Evolutionary conservation across 352 stramenopile species (phyloP), one percentile per base, ranked within the genome.

Genomic region (Aphanomyces astaci): DNA sequence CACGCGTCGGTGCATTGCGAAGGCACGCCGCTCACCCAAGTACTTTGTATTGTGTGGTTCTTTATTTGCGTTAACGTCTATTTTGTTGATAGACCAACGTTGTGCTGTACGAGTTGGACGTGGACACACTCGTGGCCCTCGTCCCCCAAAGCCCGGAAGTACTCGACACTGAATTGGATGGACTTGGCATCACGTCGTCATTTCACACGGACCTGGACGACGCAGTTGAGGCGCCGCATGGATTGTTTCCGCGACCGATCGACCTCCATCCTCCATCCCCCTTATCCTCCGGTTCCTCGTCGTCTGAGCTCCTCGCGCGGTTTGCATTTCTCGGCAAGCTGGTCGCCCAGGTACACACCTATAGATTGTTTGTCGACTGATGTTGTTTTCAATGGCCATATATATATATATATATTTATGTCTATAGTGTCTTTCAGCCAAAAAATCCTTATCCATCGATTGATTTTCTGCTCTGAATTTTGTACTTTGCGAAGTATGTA

Each of bases 321-420:
- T 92, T 90, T 67, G 77, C 74, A n/a, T 92, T 92, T 40, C 69
- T 92, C 17, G 84, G 84, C 3, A 78, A 74, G 1, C 87, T 92
- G 55, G 75, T 92, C 1, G 80, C 76, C 0, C 84, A 92, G 70
- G 56, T 65, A 40, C 4, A 31, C 10, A 7, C 9, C 52, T 24
- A 7, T 43, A 43, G 36, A 43, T n/a, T n/a, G n/a, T n/a, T n/a
- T n/a, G n/a, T n/a, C n/a, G n/a, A n/a, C n/a, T n/a, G n/a, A n/a
- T n/a, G n/a, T n/a, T n/a, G n/a, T n/a, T n/a, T n/a, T n/a, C n/a
- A n/a, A n/a, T n/a, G n/a, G n/a, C n/a, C n/a, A n/a, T n/a, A n/a
- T n/a, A n/a, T n/a, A n/a, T n/a, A n/a, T n/a, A n/a, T n/a, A n/a
- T n/a, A n/a, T n/a, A n/a, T n/a, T n/a, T n/a, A n/a, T n/a, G n/a